A percentile compares a stretch with the other conserved stretches of the same genome.
These are phyloP conservation scores for Rhynchosporium graminicola DNA, from an alignment of 2,329 filamentous ascomycete species.

Conservation along the genomic window DNA sequence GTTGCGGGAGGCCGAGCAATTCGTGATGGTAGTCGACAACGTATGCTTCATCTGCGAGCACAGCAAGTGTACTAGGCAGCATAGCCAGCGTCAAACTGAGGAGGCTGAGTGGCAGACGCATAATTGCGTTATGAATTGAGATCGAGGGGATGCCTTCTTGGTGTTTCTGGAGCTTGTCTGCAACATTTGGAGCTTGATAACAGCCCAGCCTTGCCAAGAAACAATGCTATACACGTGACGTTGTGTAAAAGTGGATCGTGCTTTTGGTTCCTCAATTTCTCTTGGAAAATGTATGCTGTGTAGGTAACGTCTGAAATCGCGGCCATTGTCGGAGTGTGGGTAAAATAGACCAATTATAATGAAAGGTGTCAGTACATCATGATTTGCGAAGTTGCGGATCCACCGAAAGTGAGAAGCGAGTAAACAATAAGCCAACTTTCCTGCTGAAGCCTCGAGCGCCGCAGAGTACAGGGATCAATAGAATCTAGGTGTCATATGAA, in stretches of 20 bases:
- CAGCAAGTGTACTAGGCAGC: conserved; percentile 50
- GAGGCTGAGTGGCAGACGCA: conserved; percentile 38
- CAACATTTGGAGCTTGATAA: conserved; percentile 14
- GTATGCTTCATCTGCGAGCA: conserved; percentile 89
- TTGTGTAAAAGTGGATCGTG: background rate
- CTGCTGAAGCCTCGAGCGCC: too few relatives aligned
- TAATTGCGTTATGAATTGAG: conserved; percentile 21
- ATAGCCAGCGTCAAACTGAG: conserved; percentile 37
- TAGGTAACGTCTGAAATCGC: too few relatives aligned
- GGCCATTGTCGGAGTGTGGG: too few relatives aligned
- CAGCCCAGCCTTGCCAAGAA: conserved; percentile 4
- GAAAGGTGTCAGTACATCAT: too few relatives aligned
- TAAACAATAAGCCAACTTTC: too few relatives aligned
- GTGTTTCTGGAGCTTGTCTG: conserved; percentile 5
- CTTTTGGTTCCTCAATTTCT: background rate
- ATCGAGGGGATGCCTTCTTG: conserved; percentile 15
- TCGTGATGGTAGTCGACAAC: conserved; percentile 91
- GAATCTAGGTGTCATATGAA: too few relatives aligned
- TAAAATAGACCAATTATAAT: too few relatives aligned
- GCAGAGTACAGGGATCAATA: too few relatives aligned
- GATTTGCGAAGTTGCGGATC: too few relatives aligned
- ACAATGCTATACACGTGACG: background rate
- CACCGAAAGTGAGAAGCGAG: too few relatives aligned
- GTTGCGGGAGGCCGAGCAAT: conserved; percentile 79
- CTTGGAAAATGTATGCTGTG: background rate